These are phyloP conservation scores for Globisporangium barbulae DNA, from an alignment of 352 stramenopile species.

Conservation along the genomic window DNA sequence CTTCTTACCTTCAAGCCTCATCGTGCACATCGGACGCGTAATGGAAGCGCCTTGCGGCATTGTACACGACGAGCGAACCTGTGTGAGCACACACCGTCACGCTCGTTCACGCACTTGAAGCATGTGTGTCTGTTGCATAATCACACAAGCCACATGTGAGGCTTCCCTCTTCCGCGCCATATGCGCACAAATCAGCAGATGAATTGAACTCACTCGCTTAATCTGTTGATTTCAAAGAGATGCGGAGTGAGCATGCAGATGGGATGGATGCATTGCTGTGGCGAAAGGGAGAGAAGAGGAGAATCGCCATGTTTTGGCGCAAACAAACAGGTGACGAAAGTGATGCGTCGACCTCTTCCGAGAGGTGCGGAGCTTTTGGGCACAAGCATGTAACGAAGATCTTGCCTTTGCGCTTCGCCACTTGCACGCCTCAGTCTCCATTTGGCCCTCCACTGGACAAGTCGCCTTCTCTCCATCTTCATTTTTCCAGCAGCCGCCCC, in stretches of 20 bases:
- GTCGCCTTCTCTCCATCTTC: neutral
- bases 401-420: neutral
- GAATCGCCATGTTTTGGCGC: neutral
- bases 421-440: constrained; percentile 3
- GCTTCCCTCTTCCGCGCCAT: constrained; percentile 3
- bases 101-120: neutral
- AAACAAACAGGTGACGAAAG: neutral
- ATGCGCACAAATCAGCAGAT: neutral
- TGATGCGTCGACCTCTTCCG: neutral
- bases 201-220: neutral
- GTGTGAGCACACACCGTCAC: neutral
- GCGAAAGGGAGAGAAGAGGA: neutral
- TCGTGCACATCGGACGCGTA: neutral
- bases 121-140: neutral
- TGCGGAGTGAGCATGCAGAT: constrained; percentile 10
- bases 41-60: neutral
- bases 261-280: constrained; percentile 6
- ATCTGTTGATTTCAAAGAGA: constrained; percentile 1
- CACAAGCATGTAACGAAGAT: neutral
- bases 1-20: neutral
- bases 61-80: neutral
- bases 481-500: neutral
- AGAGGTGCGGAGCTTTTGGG: constrained; percentile 7
- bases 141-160: neutral
- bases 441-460: neutral